A percentile compares a stretch with the other conserved stretches of the same genome.
Evolutionary conservation across 768 basidiomycete species (phyloP).

Genomic region (Tubosaeta brunneosetosa): DNA sequence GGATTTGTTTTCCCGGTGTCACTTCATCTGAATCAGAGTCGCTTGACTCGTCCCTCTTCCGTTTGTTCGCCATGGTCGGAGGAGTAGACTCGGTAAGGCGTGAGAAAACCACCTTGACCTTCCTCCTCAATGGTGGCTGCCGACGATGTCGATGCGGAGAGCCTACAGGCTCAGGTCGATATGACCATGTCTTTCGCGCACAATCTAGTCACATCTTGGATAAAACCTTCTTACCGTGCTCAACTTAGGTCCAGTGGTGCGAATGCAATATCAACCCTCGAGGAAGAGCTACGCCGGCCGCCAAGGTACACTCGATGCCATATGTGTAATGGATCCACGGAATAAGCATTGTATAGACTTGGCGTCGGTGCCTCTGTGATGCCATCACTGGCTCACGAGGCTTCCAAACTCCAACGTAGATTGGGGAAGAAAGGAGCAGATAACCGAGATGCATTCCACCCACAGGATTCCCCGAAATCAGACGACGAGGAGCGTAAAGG

Average conservation of each 20-base stretch:
- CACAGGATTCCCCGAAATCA: conserved; percentile 22
- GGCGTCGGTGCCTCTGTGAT: conserved; percentile 66
- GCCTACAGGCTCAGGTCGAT: conserved; percentile 79
- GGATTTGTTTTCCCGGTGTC: conserved; percentile 60
- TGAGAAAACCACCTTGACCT: conserved; percentile 14
- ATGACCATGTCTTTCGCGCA: conserved; percentile 74
- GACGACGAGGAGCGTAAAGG: conserved; percentile 57
- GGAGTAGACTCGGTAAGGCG: neutral
- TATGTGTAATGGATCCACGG: neutral
- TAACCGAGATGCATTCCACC: conserved; percentile 34
- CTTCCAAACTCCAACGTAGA: conserved; percentile 57
- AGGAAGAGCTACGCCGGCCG: conserved; percentile 64
- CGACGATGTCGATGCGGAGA: conserved; percentile 59
- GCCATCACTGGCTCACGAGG: conserved; percentile 45
- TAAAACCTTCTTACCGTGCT: conserved; percentile 49
- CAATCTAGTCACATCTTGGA: conserved; percentile 72
- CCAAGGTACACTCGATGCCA: conserved; percentile 45
- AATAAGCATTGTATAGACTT: conserved; percentile 40
- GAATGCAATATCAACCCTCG: conserved; percentile 51
- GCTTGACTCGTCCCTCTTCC: conserved; percentile 48
- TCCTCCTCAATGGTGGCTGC: conserved; percentile 27
- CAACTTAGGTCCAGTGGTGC: conserved; percentile 27
- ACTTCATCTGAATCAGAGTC: conserved; percentile 60
- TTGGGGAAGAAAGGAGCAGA: conserved; percentile 50
- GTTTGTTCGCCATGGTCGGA: conserved; percentile 38